A percentile compares a stretch with the other conserved stretches of the same genome.
phyloP scores from a whole-genome alignment of 192 early-diverging fungal genomes.

The Spinellus fusiger region DNA sequence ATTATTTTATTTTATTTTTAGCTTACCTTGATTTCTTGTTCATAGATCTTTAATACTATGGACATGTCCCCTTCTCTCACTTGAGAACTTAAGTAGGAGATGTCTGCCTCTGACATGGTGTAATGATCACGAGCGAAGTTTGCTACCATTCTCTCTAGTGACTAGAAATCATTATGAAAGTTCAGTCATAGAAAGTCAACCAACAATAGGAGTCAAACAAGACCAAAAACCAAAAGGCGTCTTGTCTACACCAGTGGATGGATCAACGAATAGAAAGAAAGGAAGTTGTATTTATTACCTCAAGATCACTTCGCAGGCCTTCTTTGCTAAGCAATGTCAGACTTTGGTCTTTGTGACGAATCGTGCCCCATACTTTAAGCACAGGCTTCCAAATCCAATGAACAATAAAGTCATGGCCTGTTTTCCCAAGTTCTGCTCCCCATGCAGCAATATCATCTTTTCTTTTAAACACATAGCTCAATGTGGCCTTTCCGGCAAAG shows the following conservation, averaged over 20 bases:
- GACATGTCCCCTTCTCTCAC: constrained; percentile 78
- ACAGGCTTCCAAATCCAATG: constrained; percentile 81
- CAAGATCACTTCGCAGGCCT: constrained; percentile 70
- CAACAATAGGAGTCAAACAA: not conserved
- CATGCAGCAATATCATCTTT: constrained; percentile 45
- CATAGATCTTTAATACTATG: constrained; percentile 72
- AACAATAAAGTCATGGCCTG: constrained; percentile 55
- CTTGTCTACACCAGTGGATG: not conserved
- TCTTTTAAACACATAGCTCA: constrained; percentile 41
- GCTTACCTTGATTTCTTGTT: constrained; percentile 63
- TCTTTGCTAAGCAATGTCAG: constrained; percentile 73
- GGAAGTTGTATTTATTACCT: constrained; percentile 34
- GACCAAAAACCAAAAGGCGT: constrained; percentile 5
- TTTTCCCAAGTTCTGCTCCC: constrained; percentile 45
- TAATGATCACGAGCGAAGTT: constrained; percentile 60
- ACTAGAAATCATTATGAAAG: constrained; percentile 32
- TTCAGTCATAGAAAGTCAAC: not conserved
- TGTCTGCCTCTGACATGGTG: constrained; percentile 42
- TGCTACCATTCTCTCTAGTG: constrained; percentile 85
- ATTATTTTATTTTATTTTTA: not conserved
- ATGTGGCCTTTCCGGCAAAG: constrained; percentile 38
- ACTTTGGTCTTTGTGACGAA: constrained; percentile 74
- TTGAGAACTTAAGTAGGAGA: constrained; percentile 42
- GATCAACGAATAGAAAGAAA: not conserved
- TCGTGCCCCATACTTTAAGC: constrained; percentile 65